Evolutionary conservation across 2,329 filamentous ascomycete genomes (phyloP), one percentile per base, ranked within the genome.

Genomic region (Paecilomyces dactylethromorphus): DNA sequence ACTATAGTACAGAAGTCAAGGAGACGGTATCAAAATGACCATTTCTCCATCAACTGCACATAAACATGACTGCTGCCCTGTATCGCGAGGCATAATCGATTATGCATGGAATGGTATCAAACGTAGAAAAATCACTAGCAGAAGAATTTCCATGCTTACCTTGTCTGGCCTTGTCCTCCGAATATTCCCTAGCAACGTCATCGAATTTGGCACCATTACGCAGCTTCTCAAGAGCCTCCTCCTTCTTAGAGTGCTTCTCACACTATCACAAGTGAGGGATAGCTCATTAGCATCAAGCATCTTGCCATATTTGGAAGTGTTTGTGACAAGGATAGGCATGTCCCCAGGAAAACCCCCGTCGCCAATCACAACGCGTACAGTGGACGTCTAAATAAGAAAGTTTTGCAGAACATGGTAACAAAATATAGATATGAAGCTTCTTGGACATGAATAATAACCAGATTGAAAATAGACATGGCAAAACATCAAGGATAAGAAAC

Each of bases 181-280:
- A 86, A 68, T 82, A 86, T 63, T 87, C 84, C 55, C 83, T 71
- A 15, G 85, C 85, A 1, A 88, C 84, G 13, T 87, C 84, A 65
- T 87, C 85, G 65, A 87, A 88, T 65, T 87, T 87, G 12, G 74
- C 75, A 3, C 85, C 85, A 26, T 79, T 79, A 53, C 81, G 78
- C 15, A 88, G 68, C 66, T 87, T 86, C 62, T 81, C 80, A 3
- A 87, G 68, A 2, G 85, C 85, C 69, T 87, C 83, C 76, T 87
- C 84, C 66, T 87, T 87, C 70, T 85, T 87, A 53, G 79, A 78
- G 71, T 86, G 81, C 71, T 88, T 87, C 66, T 84, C 84, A 70
- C 85, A 87, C 67, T 81, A 8, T 15, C 24, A 3, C 22, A 22
- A 7, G 18, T 15, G 29, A 29, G 18, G 18, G 5, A 24, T 31